Percentiles rank a stretch among this genome's conserved stretches.
These are phyloP conservation scores for Funneliformis geosporum DNA, from an alignment of 192 early-diverging fungal species.

Conservation along the genomic window DNA sequence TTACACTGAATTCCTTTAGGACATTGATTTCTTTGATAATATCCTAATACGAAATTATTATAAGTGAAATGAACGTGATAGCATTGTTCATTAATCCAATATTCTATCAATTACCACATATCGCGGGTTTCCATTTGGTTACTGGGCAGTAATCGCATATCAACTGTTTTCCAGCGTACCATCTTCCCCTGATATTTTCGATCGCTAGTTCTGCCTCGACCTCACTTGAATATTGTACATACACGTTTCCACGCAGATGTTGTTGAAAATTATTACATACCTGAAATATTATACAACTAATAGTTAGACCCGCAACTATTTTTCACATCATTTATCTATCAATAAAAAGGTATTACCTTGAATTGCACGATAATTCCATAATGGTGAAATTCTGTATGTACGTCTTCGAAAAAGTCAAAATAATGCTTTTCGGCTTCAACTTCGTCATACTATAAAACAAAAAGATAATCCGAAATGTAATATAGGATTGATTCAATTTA, in stretches of 20 bases:
- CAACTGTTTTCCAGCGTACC: conserved; percentile 46
- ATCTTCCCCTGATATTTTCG: conserved; percentile 40
- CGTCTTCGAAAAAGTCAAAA: conserved; percentile 48
- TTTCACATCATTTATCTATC: neutral
- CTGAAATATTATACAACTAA: conserved; percentile 1
- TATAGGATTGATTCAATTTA: neutral
- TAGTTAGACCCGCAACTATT: neutral
- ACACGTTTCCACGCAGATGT: conserved; percentile 51
- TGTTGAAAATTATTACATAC: conserved; percentile 45
- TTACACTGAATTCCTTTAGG: conserved; percentile 47
- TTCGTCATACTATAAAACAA: conserved; percentile 38
- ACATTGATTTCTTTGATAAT: conserved; percentile 32
- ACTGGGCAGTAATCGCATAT: conserved; percentile 41
- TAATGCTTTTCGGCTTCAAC: conserved; percentile 41
- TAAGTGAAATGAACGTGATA: neutral
- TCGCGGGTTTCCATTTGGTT: conserved; percentile 48
- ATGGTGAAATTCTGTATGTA: conserved; percentile 40
- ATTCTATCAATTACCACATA: conserved; percentile 40
- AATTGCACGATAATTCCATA: conserved; percentile 47
- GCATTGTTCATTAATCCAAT: neutral
- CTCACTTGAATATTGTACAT: conserved; percentile 49
- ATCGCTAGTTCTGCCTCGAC: conserved; percentile 40
- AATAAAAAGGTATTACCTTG: conserved; percentile 32
- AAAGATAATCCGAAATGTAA: neutral
- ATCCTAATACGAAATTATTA: neutral